Percentiles rank a stretch among this genome's conserved stretches.
These are phyloP conservation scores for Rhodamnia rubescens DNA, from an alignment of 345 rosid species.

Conservation along the genomic window DNA sequence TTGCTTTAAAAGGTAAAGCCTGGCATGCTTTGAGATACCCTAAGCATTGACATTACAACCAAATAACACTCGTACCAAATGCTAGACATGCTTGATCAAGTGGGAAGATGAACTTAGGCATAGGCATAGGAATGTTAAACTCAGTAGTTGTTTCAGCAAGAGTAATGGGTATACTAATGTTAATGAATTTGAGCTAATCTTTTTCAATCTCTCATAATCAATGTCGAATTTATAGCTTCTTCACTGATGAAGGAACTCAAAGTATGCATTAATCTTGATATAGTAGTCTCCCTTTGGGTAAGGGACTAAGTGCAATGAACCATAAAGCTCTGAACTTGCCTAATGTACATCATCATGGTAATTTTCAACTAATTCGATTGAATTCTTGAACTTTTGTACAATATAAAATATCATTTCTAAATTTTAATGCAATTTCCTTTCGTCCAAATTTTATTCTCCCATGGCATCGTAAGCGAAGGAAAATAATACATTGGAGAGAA, in stretches of 20 bases:
- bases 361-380: background rate
- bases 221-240: background rate
- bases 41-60: background rate
- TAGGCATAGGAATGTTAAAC: background rate
- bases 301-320: background rate
- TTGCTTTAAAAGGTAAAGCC: background rate
- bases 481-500: background rate
- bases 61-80: background rate
- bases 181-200: background rate
- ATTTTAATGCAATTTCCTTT: background rate
- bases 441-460: too few relatives aligned
- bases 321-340: background rate
- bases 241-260: background rate
- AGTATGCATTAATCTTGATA: background rate
- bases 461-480: background rate
- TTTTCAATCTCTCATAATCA: background rate
- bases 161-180: background rate
- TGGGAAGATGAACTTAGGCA: background rate
- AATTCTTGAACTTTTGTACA: background rate
- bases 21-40: background rate
- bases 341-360: background rate
- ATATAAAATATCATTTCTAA: background rate
- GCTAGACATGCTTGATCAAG: background rate
- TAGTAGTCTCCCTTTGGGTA: background rate
- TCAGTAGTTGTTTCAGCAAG: background rate